These are phyloP conservation scores for Ilex asprella DNA, from an alignment of 257 asterid genomes.

Conservation along the genomic window DNA sequence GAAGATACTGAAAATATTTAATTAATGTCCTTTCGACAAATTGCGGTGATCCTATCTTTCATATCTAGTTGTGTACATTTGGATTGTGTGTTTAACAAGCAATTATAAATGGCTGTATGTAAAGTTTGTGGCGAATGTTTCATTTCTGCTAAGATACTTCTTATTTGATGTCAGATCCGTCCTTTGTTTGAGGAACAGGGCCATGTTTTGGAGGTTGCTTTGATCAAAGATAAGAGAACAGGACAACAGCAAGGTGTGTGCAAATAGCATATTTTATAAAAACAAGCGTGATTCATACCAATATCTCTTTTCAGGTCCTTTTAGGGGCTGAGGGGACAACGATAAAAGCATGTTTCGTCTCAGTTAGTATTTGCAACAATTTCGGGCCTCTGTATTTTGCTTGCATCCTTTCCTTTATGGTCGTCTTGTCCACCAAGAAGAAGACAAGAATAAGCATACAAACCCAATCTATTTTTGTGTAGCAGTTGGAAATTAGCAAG, in stretches of 20 bases:
- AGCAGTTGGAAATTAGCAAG: slow-evolving; percentile 22
- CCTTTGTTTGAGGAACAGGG: slow-evolving; percentile 86
- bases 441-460: slow-evolving; percentile 43
- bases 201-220: slow-evolving; percentile 77
- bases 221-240: slow-evolving; percentile 88
- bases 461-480: slow-evolving; percentile 30
- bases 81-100: too few species aligned
- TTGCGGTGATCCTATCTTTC: too few species aligned
- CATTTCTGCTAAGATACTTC: too few species aligned
- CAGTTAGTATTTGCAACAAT: slow-evolving; percentile 48
- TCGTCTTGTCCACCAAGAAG: slow-evolving; percentile 57
- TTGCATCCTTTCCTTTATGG: slow-evolving; percentile 43
- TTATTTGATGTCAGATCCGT: slow-evolving; percentile 43
- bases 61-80: too few species aligned
- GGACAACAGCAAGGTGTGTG: slow-evolving; percentile 96
- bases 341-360: slow-evolving; percentile 53
- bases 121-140: too few species aligned
- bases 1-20: too few species aligned
- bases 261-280: slow-evolving; percentile 10
- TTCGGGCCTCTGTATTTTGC: slow-evolving; percentile 20
- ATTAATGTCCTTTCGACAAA: too few species aligned
- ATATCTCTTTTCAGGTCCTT: slow-evolving; percentile 74
- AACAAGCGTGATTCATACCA: slow-evolving; percentile 17
- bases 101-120: too few species aligned
- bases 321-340: slow-evolving; percentile 69